Evolutionary conservation across 257 asterid genomes (phyloP), one percentile per base, ranked within the genome.

Genomic region (Rauvolfia tetraphylla): DNA sequence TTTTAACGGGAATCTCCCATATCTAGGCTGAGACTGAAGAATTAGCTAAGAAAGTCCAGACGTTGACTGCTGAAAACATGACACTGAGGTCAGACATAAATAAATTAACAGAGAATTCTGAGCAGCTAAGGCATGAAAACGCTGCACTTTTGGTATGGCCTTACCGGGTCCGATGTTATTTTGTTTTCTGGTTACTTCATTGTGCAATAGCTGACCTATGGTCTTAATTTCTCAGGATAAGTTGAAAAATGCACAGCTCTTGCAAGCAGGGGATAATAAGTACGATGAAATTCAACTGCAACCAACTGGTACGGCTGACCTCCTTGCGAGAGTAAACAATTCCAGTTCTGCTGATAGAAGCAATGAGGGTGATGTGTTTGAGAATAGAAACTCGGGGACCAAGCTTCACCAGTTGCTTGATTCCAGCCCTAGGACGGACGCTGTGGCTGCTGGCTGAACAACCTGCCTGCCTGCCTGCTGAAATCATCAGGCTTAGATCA

Each of bases 1-100:
- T 15, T 49, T 77, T 59, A 27, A 59, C 3, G 9, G 11, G 14
- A 38, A 20, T 46, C 44, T 54, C 57, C 44, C 27, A 46, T 48
- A 13, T 61, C 31, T 87, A 95, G 99, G 98, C 98, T 1, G 99
- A 95, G 89, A 76, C 97, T 6, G 99, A 88, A 83, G 99, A 95
- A 82, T 88, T 95, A 59, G 87, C 91, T 48, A 82, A 73, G 79
- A 91, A 88, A 76, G 99, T 95, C 76, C 95, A 87, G 75, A 80
- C 86, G 17, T 85, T 95, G 72, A 81, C 82, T 63, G 72, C 89
- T 17, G 99, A 93, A 89, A 95, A 93, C 72, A 20, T 85, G 85
- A 77, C 86, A 14, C 93, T 95, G 78, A 90, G 87, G 86, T 88
- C 99, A 1, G 98, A 93, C 88, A 78, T 90, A 5, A 81, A 75